Base-by-base conservation (phyloP, 2,329 filamentous ascomycete species). In the Parasarocladium wereldwijsianum region DNA sequence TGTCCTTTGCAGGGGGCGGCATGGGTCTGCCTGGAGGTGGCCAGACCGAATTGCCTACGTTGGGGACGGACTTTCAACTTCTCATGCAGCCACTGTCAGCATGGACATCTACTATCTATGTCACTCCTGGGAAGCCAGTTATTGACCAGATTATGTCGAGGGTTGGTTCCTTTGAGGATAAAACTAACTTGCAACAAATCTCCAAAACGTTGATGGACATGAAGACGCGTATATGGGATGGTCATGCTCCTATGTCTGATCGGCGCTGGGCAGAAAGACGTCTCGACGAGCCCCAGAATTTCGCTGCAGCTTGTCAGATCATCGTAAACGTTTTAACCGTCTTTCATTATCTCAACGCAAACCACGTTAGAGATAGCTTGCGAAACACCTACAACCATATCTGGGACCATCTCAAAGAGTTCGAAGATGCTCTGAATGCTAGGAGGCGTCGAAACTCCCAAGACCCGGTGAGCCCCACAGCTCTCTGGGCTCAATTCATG, bases 191-290 rank as follows among this genome's bases (percentile, higher is more conserved):
- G 8, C 19, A 21, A n/a, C 8, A 21, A n/a, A 21, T 21, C 19
- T 21, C 19, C 19, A 8, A 8, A n/a, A 21, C 19, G 8, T n/a
- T 21, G 8, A n/a, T 21, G 8, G n/a, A 21, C 1, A 47, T 49
- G 39, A 50, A 49, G n/a, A 40, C 41, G 8, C 34, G 44, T 6
- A 13, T 49, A 0, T 49, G 44, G 46, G 43, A 45, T 8, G 45
- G 46, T 3, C 21, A 49, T 1, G 28, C 39, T 5, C 46, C 46
- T 3, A 26, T 49, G 11, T 45, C 46, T 0, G 41, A 46, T 14
- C 36, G 42, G 9, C 36, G 41, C 14, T 49, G 45, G 46, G 26
- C 36, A 1, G 41, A 48, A 0, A 10, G 43, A 15, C 23, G 33
- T 0, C 39, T 49, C 1, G 41, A 47, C 12, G 29, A 40, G 0